Percentiles rank a stretch among this genome's conserved stretches.
Evolutionary conservation across 2,329 filamentous ascomycete species (phyloP).

Genomic region (Scytalidium lignicola): DNA sequence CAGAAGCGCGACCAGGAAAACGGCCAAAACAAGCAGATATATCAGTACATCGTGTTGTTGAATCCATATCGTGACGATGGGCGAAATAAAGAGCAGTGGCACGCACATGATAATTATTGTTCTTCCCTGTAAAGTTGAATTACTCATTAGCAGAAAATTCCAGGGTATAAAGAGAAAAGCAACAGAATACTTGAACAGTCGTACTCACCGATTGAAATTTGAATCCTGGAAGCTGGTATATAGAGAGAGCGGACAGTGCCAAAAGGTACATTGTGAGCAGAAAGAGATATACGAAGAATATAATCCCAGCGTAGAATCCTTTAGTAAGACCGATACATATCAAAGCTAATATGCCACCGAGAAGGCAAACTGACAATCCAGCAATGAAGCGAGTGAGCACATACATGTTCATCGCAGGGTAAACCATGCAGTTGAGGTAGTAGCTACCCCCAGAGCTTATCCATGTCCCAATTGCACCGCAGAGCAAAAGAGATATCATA

Average conservation of each 20-base stretch:
- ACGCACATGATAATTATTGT: constrained; percentile 52
- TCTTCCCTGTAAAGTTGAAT: too few relatives aligned
- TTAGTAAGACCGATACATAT: too few relatives aligned
- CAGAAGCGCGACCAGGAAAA: constrained; percentile 46
- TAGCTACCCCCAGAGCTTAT: constrained; percentile 59
- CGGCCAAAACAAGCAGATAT: constrained; percentile 48
- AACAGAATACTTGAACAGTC: too few relatives aligned
- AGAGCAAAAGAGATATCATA: constrained; percentile 53
- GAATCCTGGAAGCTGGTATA: constrained; percentile 45
- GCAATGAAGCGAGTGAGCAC: constrained; percentile 39
- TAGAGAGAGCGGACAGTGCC: constrained; percentile 44
- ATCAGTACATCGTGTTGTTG: constrained; percentile 45
- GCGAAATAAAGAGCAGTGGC: constrained; percentile 50
- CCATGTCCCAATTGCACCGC: constrained; percentile 56
- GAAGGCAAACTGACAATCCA: too few relatives aligned
- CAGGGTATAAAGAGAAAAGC: too few relatives aligned
- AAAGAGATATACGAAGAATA: constrained; percentile 56
- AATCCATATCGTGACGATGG: constrained; percentile 49
- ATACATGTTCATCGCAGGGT: constrained; percentile 36
- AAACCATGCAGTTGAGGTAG: constrained; percentile 52
- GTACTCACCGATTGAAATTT: constrained; percentile 42
- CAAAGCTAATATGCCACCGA: too few relatives aligned
- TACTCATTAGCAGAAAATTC: too few relatives aligned
- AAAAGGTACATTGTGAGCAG: constrained; percentile 54
- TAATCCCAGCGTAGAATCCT: too few relatives aligned